Conservation (phyloP, 257 asterid species). For the Salvia miltiorrhiza region DNA sequence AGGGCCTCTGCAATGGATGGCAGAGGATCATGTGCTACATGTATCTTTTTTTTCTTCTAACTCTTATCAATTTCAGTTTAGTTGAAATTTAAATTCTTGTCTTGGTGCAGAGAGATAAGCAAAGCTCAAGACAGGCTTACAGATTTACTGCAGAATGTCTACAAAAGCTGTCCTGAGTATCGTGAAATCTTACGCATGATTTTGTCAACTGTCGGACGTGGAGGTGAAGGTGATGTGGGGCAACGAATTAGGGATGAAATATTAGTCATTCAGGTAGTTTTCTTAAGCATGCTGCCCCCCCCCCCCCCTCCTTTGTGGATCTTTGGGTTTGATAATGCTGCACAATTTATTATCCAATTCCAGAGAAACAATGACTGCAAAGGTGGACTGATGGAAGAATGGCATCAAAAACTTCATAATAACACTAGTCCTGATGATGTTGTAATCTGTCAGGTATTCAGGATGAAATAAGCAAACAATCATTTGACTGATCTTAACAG, state of each 20-base stretch:
- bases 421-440: slow-evolving; percentile 99
- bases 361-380: slow-evolving; percentile 92
- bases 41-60: background rate
- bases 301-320: background rate
- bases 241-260: slow-evolving; percentile 98
- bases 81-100: slow-evolving; percentile 14
- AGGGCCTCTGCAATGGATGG: background rate
- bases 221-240: slow-evolving; percentile 99
- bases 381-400: slow-evolving; percentile 98
- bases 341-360: slow-evolving; percentile 19
- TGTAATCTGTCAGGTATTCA: slow-evolving; percentile 89
- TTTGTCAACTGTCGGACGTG: slow-evolving; percentile 98
- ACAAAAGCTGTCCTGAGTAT: slow-evolving; percentile 54
- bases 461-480: slow-evolving; percentile 10
- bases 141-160: slow-evolving; percentile 69
- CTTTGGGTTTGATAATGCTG: slow-evolving; percentile 18
- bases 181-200: slow-evolving; percentile 84
- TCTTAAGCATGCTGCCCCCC: slow-evolving; percentile 4
- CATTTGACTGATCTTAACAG: background rate
- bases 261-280: slow-evolving; percentile 81
- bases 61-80: background rate
- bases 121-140: slow-evolving; percentile 98
- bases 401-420: slow-evolving; percentile 99
- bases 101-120: slow-evolving; percentile 84
- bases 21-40: background rate